These are phyloP conservation scores for Mortierella sp. DNA, from an alignment of 371 early-diverging fungal genomes.

Conservation along the genomic window DNA sequence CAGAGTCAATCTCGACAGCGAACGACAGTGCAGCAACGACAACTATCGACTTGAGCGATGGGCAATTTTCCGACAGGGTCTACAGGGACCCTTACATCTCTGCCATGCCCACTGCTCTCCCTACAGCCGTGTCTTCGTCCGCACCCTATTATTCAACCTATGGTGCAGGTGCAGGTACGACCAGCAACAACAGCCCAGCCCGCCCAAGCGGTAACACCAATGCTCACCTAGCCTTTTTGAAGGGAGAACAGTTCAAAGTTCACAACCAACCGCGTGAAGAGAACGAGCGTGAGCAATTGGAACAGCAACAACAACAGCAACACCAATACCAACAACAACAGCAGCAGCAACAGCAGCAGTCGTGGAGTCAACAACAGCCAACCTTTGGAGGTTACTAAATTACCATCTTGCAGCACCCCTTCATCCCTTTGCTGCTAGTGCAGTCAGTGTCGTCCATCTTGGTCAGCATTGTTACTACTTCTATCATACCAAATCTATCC, in stretches of 20 bases:
- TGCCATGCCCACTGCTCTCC: conserved; percentile 15
- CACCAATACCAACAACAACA: conserved; percentile 19
- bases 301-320: conserved; percentile 20
- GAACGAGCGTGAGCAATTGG: conserved; percentile 13
- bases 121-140: conserved; percentile 1
- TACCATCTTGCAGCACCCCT: neutral
- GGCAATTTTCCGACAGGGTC: conserved; percentile 34
- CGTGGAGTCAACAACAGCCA: conserved; percentile 27
- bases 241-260: conserved; percentile 1
- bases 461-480: neutral
- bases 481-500: neutral
- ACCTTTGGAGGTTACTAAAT: neutral
- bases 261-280: conserved; percentile 10
- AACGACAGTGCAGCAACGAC: neutral
- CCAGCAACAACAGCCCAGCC: neutral
- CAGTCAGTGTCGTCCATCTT: neutral
- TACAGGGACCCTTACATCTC: conserved; percentile 25
- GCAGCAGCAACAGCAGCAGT: conserved; percentile 27
- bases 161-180: neutral
- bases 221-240: conserved; percentile 9
- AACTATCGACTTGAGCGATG: conserved; percentile 13
- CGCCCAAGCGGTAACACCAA: neutral
- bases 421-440: neutral
- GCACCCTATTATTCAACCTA: conserved; percentile 1
- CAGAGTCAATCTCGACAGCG: neutral